Percentiles rank a stretch among this genome's conserved stretches.
These are phyloP conservation scores for Suillus plorans DNA, from an alignment of 768 basidiomycete genomes.

Conservation along the genomic window DNA sequence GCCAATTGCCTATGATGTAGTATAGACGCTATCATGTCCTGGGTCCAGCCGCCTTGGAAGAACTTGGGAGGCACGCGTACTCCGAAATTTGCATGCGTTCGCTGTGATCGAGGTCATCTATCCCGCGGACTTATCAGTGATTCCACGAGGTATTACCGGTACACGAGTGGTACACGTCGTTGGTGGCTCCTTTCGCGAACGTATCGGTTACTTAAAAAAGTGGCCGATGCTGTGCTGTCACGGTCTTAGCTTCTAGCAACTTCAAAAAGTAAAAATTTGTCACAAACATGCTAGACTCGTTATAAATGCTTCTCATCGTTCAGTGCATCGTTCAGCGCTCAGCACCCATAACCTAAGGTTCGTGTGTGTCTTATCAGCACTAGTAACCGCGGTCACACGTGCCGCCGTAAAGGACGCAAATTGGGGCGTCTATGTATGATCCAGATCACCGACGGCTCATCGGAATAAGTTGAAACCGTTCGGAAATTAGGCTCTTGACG, in stretches of 20 bases:
- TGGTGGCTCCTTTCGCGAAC: neutral
- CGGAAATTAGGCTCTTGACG: neutral
- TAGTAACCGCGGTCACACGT: neutral
- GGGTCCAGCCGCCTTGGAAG: neutral
- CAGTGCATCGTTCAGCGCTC: neutral
- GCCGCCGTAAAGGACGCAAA: conserved; percentile 6
- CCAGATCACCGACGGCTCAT: conserved; percentile 3
- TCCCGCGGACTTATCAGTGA: neutral
- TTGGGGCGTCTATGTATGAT: neutral
- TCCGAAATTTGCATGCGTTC: neutral
- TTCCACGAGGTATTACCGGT: neutral
- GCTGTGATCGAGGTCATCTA: neutral
- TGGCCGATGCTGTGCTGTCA: neutral
- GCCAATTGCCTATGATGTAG: neutral
- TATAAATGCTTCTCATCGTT: neutral
- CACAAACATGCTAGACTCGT: neutral
- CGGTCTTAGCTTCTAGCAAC: no score
- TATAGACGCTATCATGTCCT: neutral
- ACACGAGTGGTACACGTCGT: no score
- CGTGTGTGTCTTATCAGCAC: conserved; percentile 2
- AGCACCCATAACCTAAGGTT: neutral
- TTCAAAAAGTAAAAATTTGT: neutral
- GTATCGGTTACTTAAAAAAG: neutral
- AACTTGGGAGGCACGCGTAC: neutral
- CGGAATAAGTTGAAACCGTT: conserved; percentile 2